A percentile compares a stretch with the other conserved stretches of the same genome.
Evolutionary conservation across 345 rosid species (phyloP).

Genomic region (Erodium maritimum): DNA sequence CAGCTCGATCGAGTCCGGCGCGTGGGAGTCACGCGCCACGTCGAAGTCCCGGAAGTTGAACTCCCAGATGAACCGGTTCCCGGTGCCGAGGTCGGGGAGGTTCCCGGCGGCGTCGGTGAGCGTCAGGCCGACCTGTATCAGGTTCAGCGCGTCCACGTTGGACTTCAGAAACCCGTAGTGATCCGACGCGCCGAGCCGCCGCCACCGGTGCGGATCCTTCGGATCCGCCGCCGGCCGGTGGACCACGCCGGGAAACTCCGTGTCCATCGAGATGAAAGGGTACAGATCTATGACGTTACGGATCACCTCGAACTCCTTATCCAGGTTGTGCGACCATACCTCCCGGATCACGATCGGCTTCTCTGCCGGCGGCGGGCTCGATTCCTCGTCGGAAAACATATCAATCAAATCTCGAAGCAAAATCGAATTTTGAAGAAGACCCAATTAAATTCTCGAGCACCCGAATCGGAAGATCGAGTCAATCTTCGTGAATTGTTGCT

Average conservation of each 20-base stretch:
- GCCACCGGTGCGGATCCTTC: not conserved
- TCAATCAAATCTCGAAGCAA: too few relatives aligned
- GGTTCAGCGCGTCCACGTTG: conserved; percentile 22
- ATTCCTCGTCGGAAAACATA: not conserved
- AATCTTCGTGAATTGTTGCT: not conserved
- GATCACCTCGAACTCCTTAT: conserved; percentile 18
- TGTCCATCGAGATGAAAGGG: conserved; percentile 18
- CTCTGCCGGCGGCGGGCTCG: not conserved
- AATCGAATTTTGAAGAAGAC: too few relatives aligned
- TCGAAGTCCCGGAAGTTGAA: conserved; percentile 26
- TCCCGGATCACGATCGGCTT: conserved; percentile 14
- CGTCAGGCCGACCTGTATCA: conserved; percentile 23
- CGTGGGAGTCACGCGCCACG: conserved; percentile 20
- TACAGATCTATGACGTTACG: conserved; percentile 13
- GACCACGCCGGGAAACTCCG: conserved; percentile 17
- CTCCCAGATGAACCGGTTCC: conserved; percentile 17
- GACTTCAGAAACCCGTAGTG: conserved; percentile 16
- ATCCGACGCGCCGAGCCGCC: conserved; percentile 6
- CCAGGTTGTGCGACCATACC: conserved; percentile 23
- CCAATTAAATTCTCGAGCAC: too few relatives aligned
- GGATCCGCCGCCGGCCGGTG: too few relatives aligned
- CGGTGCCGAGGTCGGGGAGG: conserved; percentile 19
- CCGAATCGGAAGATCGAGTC: not conserved
- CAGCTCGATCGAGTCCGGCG: conserved; percentile 23
- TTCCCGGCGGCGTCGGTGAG: conserved; percentile 16